Base-by-base conservation (phyloP, 129 eudicot species). In the Centella asiatica region DNA sequence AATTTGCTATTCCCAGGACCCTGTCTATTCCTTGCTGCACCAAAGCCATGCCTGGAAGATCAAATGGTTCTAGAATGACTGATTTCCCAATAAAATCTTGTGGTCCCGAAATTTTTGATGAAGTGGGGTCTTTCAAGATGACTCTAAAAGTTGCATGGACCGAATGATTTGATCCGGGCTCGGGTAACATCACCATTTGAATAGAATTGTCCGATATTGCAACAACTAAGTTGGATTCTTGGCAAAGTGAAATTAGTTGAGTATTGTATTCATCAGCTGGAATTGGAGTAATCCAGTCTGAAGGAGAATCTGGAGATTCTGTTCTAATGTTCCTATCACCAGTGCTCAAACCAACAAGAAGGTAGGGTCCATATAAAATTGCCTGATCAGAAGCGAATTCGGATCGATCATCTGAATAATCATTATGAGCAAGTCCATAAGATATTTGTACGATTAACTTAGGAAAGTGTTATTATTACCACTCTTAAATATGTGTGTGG, bases 331-430 rank as follows among this genome's bases (percentile, higher is more conserved):
- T 83, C 67, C 82, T 69, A 46, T 85, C 87, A 33, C 72, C 78
- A 4, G 44, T 74, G 27, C 77, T 80, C 4, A 84, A 57, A 42
- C 93, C 99, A 36, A 81, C 96, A 12, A 93, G 99, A 24, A 93
- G 71, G 69, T 93, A 93, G 22, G 99, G 99, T 15, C 99, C 99
- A 52, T 80, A 93, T 62, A 93, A 58, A 45, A 93, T 76, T 50
- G 96, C 99, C 9, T 79, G 81, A 62, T 85, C 80, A 11, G 92
- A 82, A 61, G 82, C 78, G 55, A 64, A 88, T 26, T 76, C 78
- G 2, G 82, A 52, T 48, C 99, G 78, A 44, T 93, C 96, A 74
- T 93, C 99, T 93, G 81, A 70, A 3, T n/a, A 10, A 20, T 58
- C 22, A 33, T 1, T 2, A 4, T 1, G 26, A 49, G 14, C 20